phyloP scores from a whole-genome alignment of 1,284 basidiomycete species.

The Coniferiporia sulphurascens region DNA sequence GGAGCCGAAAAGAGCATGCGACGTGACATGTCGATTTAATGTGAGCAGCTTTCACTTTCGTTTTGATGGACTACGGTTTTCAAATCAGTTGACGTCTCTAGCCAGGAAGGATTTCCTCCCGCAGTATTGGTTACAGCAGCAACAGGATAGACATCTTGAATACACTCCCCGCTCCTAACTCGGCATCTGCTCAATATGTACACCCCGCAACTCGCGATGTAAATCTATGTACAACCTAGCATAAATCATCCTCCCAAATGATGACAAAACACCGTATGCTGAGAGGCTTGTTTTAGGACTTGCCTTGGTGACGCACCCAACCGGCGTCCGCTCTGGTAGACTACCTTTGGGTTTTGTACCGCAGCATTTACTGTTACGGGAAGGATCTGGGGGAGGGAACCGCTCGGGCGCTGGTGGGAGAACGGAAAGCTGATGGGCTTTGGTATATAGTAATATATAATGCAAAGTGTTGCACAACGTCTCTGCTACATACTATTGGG shows the following conservation, averaged over 20 bases:
- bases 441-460: neutral
- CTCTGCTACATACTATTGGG: neutral
- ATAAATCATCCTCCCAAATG: slow-evolving; percentile 4
- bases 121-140: too few relatives aligned
- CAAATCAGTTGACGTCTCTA: too few relatives aligned
- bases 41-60: too few relatives aligned
- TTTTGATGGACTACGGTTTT: too few relatives aligned
- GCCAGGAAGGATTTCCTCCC: too few relatives aligned
- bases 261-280: slow-evolving; percentile 17
- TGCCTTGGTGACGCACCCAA: slow-evolving; percentile 8
- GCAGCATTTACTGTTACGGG: too few relatives aligned
- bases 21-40: too few relatives aligned
- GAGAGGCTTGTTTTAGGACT: slow-evolving; percentile 2
- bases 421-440: slow-evolving; percentile 21
- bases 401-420: slow-evolving; percentile 13
- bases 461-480: neutral
- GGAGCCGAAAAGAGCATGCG: too few relatives aligned
- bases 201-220: neutral
- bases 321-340: slow-evolving; percentile 7
- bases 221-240: neutral
- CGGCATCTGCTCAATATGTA: too few relatives aligned
- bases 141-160: too few relatives aligned
- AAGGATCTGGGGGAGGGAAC: slow-evolving; percentile 8
- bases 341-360: neutral
- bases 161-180: too few relatives aligned